Conservation (phyloP, 2,329 filamentous ascomycete genomes). For the Coniochaeta hoffmannii region DNA sequence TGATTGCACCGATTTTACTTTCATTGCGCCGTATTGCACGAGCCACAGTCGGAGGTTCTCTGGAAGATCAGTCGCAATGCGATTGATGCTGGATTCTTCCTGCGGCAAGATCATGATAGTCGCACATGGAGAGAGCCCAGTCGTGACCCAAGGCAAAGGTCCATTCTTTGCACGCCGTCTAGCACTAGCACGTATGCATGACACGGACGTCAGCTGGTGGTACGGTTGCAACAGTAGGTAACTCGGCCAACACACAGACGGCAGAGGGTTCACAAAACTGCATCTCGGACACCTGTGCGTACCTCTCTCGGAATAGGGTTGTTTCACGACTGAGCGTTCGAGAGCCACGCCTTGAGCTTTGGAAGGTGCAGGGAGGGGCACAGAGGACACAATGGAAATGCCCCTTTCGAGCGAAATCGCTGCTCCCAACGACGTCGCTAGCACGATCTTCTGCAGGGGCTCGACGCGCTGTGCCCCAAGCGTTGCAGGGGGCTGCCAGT, state of each 20-base stretch:
- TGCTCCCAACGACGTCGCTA: background rate
- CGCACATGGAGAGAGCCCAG: background rate
- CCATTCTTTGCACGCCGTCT: background rate
- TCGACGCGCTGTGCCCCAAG: background rate
- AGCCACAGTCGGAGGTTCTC: background rate
- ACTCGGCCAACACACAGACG: background rate
- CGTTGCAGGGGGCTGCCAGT: background rate
- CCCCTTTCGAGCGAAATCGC: background rate
- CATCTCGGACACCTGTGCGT: background rate
- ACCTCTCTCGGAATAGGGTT: background rate
- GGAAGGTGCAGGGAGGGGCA: too few relatives aligned
- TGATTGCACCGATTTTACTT: background rate
- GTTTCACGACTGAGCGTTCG: background rate
- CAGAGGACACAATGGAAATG: too few relatives aligned
- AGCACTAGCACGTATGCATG: background rate
- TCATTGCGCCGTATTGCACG: background rate
- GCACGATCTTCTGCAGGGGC: background rate
- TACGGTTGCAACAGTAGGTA: background rate
- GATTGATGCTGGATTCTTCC: background rate
- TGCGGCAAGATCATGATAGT: background rate
- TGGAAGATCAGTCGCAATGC: background rate
- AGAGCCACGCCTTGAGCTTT: too few relatives aligned
- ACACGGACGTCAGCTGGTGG: conserved; percentile 1
- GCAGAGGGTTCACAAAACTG: background rate
- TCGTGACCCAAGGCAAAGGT: background rate